Base-by-base conservation (phyloP, 2,329 filamentous ascomycete genomes). In the Juglanconis oblonga region DNA sequence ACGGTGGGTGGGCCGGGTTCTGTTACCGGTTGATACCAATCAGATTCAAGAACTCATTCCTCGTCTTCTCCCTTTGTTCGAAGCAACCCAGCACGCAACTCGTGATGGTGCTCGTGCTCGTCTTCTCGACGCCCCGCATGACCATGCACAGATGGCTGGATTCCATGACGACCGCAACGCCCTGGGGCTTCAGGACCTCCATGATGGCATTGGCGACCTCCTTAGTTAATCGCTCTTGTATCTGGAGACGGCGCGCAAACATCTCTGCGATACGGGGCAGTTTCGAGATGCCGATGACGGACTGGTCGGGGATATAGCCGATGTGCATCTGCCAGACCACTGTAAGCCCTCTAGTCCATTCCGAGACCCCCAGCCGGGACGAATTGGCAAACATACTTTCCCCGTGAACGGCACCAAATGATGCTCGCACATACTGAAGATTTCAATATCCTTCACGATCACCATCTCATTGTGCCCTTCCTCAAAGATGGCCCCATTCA, bases 81-180 rank as follows among this genome's bases (percentile, higher is more conserved):
- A 99, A 96, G 69, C 92, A 93, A 44, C 95, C 95, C n/a, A 98
- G 84, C 77, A 99, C 96, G 73, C 94, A 98, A 78, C 92, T 97
- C 17, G 95, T 99, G 42, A 96, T 95, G 6, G 95, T 98, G 17
- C 85, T 89, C 54, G 90, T 88, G 45, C 83, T 85, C 0, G 92
- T 92, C 81, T 99, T 97, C 73, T 97, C 86, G 9, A 99, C 94
- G n/a, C 95, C 95, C 51, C 95, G 87, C 93, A 97, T 98, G 14
- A 97, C 92, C 94, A 98, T 99, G 80, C 95, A 99, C 51, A 98
- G 80, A 77, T 99, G 95, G 70, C 87, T 93, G 13, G 91, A 96
- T 72, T 99, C 95, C 89, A 99, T 97, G 62, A 99, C 94, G 2
- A 99, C 95, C 24, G 91, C 94, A 2, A 99, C 94, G 51, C 95